Conservation (phyloP, 2,329 filamentous ascomycete genomes). For the Scytalidium sp. region DNA sequence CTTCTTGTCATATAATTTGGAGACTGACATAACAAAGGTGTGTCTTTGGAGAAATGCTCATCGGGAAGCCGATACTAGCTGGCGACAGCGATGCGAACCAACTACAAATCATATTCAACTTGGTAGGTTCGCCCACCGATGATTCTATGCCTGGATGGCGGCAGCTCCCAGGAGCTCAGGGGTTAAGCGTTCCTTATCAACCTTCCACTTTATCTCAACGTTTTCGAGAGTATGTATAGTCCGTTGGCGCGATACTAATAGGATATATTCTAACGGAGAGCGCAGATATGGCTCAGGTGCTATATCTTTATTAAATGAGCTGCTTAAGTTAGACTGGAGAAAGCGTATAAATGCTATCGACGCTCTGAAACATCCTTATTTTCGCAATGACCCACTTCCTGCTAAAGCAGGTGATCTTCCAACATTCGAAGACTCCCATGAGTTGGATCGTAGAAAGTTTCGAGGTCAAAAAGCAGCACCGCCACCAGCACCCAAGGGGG, state of each 20-base stretch:
- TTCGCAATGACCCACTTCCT: slow-evolving; percentile 74
- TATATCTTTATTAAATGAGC: slow-evolving; percentile 74
- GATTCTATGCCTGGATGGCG: slow-evolving; percentile 93
- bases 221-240: slow-evolving; percentile 64
- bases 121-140: slow-evolving; percentile 86
- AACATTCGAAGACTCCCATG: slow-evolving; percentile 89
- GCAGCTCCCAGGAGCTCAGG: slow-evolving; percentile 76
- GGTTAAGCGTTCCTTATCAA: slow-evolving; percentile 59
- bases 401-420: slow-evolving; percentile 85
- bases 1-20: slow-evolving; percentile 1
- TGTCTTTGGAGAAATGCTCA: slow-evolving; percentile 97
- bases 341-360: slow-evolving; percentile 90
- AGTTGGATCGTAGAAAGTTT: slow-evolving; percentile 90
- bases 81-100: slow-evolving; percentile 89
- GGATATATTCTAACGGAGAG: slow-evolving; percentile 13
- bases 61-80: slow-evolving; percentile 86
- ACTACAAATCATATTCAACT: slow-evolving; percentile 87
- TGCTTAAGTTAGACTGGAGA: slow-evolving; percentile 86
- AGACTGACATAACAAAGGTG: slow-evolving; percentile 54
- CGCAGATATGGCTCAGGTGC: slow-evolving; percentile 64
- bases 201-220: slow-evolving; percentile 65
- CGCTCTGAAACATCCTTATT: slow-evolving; percentile 89
- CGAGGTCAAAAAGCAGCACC: slow-evolving; percentile 80
- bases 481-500: slow-evolving; percentile 88
- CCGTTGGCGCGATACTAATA: background rate